Evolutionary conservation across 208 protist species (phyloP), one percentile per base, ranked within the genome.

Genomic region (Leptomonas seymouri): DNA sequence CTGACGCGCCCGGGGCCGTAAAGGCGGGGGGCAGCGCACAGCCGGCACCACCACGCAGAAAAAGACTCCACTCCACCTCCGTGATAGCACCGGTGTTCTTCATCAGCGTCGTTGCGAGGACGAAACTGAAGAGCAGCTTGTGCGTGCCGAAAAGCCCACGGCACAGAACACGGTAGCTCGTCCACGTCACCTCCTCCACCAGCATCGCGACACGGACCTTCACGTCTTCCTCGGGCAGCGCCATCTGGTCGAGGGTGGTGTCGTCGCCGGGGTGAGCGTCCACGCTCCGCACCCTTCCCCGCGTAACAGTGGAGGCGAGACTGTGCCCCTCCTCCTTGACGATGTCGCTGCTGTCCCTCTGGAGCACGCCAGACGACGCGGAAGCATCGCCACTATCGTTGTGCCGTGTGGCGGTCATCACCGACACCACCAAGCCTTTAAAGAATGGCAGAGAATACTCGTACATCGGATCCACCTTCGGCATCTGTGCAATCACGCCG

Each of bases 71-170:
- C 71, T 97, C 93, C 44, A 76, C 76, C 62, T 82, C 84, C n/a
- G 71, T 66, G 20, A 98, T 73, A 3, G 58, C 49, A 15, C 78
- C 77, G 23, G 60, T 69, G 58, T 81, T 84, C 44, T 86, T 80
- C 62, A 92, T 80, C 56, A 99, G 86, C 11, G 84, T 84, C 41
- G 86, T 84, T 46, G 84, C 80, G 12, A 99, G 84, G 42, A 99
- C 69, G 45, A 98, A 97, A 39, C 93, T 94, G 78, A 98, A 98
- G 49, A 98, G 86, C 31, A 97, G 78, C 85, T 98, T 98, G 86
- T 98, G 88, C 20, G 81, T 60, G 59, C 97, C 94, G 71, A 98
- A 98, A 28, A 98, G 89, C n/a, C 94, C 96, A 41, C 96, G 90
- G 86, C 96, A 98, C 34, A 98, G 84, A 28, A 90, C 96, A 53